Conservation (phyloP, 2,329 filamentous ascomycete species). For the Trichoderma sp. region DNA sequence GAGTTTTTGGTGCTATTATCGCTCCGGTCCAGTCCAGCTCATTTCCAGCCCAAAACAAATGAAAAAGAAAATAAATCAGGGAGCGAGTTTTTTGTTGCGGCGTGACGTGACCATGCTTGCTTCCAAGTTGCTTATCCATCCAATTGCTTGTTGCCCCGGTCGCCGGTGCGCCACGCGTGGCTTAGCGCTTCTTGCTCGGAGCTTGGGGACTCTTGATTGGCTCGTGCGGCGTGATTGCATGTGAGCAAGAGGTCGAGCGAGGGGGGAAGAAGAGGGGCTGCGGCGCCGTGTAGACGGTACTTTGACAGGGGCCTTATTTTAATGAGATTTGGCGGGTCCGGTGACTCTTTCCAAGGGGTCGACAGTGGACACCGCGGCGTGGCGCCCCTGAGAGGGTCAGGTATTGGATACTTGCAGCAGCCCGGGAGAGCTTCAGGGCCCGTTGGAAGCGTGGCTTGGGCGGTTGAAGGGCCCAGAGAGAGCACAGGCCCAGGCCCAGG, state of each 20-base stretch:
- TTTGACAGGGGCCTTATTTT: not conserved
- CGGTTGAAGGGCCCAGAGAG: not conserved
- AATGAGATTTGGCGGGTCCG: not conserved
- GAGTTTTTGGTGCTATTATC: slow-evolving; percentile 22
- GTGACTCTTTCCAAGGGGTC: not conserved
- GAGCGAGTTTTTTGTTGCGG: slow-evolving; percentile 22
- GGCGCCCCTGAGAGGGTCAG: slow-evolving; percentile 15
- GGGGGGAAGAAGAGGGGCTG: slow-evolving; percentile 8
- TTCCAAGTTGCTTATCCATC: no score
- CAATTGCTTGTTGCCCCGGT: slow-evolving; percentile 26
- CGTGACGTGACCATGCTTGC: slow-evolving; percentile 27
- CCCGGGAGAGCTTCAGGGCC: not conserved
- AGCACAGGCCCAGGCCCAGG: not conserved
- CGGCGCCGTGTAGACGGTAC: slow-evolving; percentile 13
- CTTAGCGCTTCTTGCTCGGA: slow-evolving; percentile 1
- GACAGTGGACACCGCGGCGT: slow-evolving; percentile 11
- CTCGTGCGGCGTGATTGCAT: slow-evolving; percentile 10
- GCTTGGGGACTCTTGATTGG: slow-evolving; percentile 1
- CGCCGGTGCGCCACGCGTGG: slow-evolving; percentile 26
- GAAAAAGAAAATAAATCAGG: slow-evolving; percentile 20
- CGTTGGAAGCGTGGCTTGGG: not conserved
- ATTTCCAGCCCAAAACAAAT: slow-evolving; percentile 21
- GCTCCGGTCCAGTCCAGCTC: not conserved
- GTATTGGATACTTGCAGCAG: not conserved
- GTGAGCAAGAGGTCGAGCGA: not conserved